Conservation (phyloP, 148 eudicot genomes). For the Vaccinium myrtillus region DNA sequence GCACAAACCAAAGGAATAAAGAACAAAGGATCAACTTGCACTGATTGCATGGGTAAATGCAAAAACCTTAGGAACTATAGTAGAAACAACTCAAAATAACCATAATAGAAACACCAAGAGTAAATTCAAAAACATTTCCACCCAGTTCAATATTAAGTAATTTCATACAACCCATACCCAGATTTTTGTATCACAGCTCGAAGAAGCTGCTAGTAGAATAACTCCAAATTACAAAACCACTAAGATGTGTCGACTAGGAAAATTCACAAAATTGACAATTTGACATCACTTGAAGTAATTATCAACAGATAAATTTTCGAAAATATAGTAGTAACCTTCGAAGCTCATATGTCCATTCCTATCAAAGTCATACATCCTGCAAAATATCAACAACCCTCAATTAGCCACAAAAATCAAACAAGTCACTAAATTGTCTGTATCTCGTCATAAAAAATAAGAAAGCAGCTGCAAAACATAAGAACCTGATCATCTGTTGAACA, state of each 20-base stretch:
- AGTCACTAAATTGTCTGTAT: neutral
- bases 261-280: neutral
- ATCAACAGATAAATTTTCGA: neutral
- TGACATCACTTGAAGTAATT: neutral
- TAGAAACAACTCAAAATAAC: neutral
- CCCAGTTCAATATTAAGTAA: neutral
- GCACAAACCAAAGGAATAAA: neutral
- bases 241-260: neutral
- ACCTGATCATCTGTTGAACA: conserved; percentile 98
- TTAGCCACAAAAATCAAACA: neutral
- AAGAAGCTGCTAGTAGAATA: neutral
- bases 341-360: conserved; percentile 86
- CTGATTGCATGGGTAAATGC: neutral
- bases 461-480: neutral
- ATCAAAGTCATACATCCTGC: conserved; percentile 92
- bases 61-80: neutral
- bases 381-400: conserved; percentile 14
- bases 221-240: neutral
- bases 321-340: conserved; percentile 44
- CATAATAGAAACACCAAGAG: neutral
- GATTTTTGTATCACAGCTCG: neutral
- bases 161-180: neutral
- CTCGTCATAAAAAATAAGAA: neutral
- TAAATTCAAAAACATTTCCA: neutral
- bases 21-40: conserved; percentile 4